These are phyloP conservation scores for Bacidia rubella DNA, from an alignment of 495 filamentous ascomycete species.

Conservation along the genomic window DNA sequence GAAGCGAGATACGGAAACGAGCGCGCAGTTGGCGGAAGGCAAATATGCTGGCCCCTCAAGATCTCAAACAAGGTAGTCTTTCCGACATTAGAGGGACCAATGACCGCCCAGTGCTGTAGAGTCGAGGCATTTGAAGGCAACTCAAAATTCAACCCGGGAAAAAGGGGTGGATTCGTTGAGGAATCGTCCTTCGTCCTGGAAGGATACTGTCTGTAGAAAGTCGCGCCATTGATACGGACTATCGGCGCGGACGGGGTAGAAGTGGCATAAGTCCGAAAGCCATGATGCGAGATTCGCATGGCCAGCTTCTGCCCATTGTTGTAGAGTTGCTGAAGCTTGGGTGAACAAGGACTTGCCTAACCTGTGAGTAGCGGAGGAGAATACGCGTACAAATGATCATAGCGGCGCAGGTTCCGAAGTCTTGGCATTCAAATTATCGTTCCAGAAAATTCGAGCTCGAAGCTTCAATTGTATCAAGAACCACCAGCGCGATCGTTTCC, in stretches of 20 bases:
- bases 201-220: conserved; percentile 72
- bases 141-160: conserved; percentile 50
- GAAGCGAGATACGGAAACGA: conserved; percentile 62
- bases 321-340: too few relatives aligned
- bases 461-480: too few relatives aligned
- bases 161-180: conserved; percentile 48
- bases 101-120: conserved; percentile 55
- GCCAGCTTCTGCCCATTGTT: too few relatives aligned
- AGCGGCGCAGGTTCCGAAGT: too few relatives aligned
- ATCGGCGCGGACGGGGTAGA: conserved; percentile 35
- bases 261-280: neutral
- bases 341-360: too few relatives aligned
- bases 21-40: conserved; percentile 56
- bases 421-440: too few relatives aligned
- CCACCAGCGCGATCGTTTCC: too few relatives aligned
- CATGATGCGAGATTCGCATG: neutral
- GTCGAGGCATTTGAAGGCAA: conserved; percentile 37
- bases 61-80: conserved; percentile 67
- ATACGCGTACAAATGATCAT: too few relatives aligned
- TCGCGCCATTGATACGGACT: conserved; percentile 58
- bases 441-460: too few relatives aligned
- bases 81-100: conserved; percentile 56
- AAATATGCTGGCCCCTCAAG: conserved; percentile 58
- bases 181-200: conserved; percentile 26
- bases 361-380: too few relatives aligned